Conservation (phyloP, 345 rosid genomes). For the Eucalyptus fibrosa region DNA sequence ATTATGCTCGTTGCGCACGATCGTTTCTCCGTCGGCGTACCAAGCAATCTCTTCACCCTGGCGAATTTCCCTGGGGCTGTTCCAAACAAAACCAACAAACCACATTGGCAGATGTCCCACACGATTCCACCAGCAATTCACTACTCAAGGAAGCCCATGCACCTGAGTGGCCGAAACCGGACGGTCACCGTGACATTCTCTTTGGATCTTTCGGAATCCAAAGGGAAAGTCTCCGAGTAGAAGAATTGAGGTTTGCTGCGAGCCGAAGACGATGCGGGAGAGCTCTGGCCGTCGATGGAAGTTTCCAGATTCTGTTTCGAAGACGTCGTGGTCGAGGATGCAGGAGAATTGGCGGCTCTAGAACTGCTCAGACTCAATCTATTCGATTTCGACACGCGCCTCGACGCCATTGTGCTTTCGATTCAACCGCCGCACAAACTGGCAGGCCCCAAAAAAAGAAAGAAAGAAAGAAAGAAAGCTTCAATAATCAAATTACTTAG, state of each 20-base stretch:
- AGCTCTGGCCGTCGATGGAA: conserved; percentile 80
- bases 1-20: conserved; percentile 78
- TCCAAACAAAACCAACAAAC: conserved; percentile 1
- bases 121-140: neutral
- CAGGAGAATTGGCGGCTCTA: conserved; percentile 61
- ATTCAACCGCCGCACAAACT: neutral
- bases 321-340: conserved; percentile 89
- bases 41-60: conserved; percentile 99
- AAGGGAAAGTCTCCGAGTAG: conserved; percentile 37
- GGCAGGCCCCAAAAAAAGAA: neutral
- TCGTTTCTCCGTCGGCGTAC: conserved; percentile 99
- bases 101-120: neutral
- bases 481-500: neutral
- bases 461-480: neutral
- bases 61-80: conserved; percentile 92
- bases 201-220: conserved; percentile 43
- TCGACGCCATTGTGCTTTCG: conserved; percentile 56
- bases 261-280: conserved; percentile 93
- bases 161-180: conserved; percentile 98
- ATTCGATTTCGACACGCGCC: conserved; percentile 44
- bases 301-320: conserved; percentile 72
- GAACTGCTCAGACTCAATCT: conserved; percentile 25
- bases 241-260: conserved; percentile 69
- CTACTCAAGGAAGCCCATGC: neutral
- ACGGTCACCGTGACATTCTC: conserved; percentile 93